These are phyloP conservation scores for Extremus antarcticus DNA, from an alignment of 495 filamentous ascomycete genomes.

Conservation along the genomic window DNA sequence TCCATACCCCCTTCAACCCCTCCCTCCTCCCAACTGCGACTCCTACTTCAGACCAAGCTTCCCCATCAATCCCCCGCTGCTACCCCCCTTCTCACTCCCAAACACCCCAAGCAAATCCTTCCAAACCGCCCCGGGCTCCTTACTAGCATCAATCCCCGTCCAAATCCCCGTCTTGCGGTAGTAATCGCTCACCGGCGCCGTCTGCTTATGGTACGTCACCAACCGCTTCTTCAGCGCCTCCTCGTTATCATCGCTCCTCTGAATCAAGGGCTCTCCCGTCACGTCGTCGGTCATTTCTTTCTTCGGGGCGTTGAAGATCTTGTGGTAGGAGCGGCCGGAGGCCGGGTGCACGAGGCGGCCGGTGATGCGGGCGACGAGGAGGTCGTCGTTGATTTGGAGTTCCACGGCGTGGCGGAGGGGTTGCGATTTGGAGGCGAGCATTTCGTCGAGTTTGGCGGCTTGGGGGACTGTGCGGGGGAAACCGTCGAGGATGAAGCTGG, in stretches of 20 bases:
- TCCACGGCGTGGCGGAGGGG: slow-evolving; percentile 88
- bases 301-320: slow-evolving; percentile 98
- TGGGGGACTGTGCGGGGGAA: slow-evolving; percentile 95
- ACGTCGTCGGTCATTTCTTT: slow-evolving; percentile 86
- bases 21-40: background rate
- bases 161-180: slow-evolving; percentile 97
- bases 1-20: background rate
- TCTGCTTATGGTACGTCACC: slow-evolving; percentile 88
- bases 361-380: slow-evolving; percentile 91
- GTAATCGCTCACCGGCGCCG: slow-evolving; percentile 79
- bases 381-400: slow-evolving; percentile 88
- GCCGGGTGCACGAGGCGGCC: slow-evolving; percentile 92
- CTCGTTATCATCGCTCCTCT: slow-evolving; percentile 93
- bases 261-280: slow-evolving; percentile 92
- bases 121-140: slow-evolving; percentile 94
- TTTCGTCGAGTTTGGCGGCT: slow-evolving; percentile 85
- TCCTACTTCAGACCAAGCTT: slow-evolving; percentile 38
- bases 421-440: slow-evolving; percentile 64
- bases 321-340: slow-evolving; percentile 93
- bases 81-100: slow-evolving; percentile 39
- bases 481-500: slow-evolving; percentile 95
- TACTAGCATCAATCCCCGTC: slow-evolving; percentile 90
- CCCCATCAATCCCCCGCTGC: slow-evolving; percentile 31
- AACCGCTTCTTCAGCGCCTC: slow-evolving; percentile 95
- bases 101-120: slow-evolving; percentile 81